Evolutionary conservation across 768 basidiomycete genomes (phyloP), one percentile per base, ranked within the genome.

Genomic region (Kwoniella sp.): DNA sequence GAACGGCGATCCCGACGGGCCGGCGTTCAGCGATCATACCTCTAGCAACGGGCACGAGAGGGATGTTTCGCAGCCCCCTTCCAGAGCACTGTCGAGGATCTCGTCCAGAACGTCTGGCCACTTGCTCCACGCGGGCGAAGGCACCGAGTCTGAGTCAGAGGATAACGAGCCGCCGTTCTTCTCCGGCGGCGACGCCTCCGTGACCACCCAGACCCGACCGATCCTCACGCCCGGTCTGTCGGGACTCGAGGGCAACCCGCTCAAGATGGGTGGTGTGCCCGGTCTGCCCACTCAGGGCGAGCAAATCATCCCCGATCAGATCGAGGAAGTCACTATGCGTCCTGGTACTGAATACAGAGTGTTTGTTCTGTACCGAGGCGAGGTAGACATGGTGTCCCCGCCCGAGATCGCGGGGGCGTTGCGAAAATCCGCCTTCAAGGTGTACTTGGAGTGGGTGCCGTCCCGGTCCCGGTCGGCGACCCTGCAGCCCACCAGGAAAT

Each of bases 331-430:
- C 25, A 60, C 64, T 20, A 63, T 70, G 62, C 46, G 67, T 14
- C 70, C 72, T 1, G 72, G 72, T 3, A 66, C 63, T 15, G 68
- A 70, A 41, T 73, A 73, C 41, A 60, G 70, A 3, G 46, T 73
- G 7, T 61, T 63, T 29, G 66, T 71, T 19, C 46, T 63, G 5
- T 67, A 61, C 46, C 59, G 61, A 5, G 67, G 70, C 1, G 31
- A 37, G 8, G 41, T 59, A 3, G 64, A 65, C 31, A 38, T 46
- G 4, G 32, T 43, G 19, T 57, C 36, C 34, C 33, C 65, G 19
- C 53, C 61, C 10, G 60, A 55, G 31, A 44, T 61, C 17, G 67
- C 62, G 15, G 66, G 60, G 12, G 48, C 47, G 25, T 52, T 73
- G 17, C 50, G 67, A 2, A 33, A 57, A 17, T 60, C 62, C 12